Conservation (phyloP, 495 filamentous ascomycete species). For the Xylaria sp. region DNA sequence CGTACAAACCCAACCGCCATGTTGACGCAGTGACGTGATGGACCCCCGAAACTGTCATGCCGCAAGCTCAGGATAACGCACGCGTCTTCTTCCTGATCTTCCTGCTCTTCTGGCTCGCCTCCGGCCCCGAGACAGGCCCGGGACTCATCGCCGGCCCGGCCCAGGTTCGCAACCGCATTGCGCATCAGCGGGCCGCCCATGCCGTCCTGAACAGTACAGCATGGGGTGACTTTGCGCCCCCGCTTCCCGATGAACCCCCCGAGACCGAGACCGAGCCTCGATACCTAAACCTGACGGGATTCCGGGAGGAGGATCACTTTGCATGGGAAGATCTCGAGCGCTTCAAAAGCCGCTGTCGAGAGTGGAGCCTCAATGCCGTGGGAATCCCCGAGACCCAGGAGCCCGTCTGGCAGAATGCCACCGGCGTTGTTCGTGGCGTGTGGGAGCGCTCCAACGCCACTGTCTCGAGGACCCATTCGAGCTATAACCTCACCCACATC, state of each 20-base stretch:
- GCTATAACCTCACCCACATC: constrained; percentile 57
- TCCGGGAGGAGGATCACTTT: constrained; percentile 74
- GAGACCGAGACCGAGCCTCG: constrained; percentile 42
- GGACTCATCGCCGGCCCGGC: constrained; percentile 50
- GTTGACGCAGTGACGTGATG: constrained; percentile 37
- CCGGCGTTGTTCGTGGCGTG: constrained; percentile 74
- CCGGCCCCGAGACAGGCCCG: constrained; percentile 47
- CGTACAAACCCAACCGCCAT: constrained; percentile 26
- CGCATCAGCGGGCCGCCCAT: constrained; percentile 64
- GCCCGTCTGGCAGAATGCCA: constrained; percentile 79
- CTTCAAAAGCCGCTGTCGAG: constrained; percentile 51
- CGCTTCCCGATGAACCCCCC: constrained; percentile 37
- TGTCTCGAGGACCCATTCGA: constrained; percentile 39
- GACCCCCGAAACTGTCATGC: constrained; percentile 34
- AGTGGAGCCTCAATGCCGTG: constrained; percentile 53
- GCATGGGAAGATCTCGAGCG: constrained; percentile 70
- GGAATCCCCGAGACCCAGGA: constrained; percentile 45
- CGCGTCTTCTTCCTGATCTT: constrained; percentile 49
- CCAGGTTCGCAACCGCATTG: constrained; percentile 46
- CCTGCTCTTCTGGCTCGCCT: constrained; percentile 52
- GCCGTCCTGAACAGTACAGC: constrained; percentile 71
- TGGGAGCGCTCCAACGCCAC: constrained; percentile 70
- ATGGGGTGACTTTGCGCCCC: constrained; percentile 76
- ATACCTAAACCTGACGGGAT: constrained; percentile 80
- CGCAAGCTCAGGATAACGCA: constrained; percentile 49